These are phyloP conservation scores for Boletus subcaerulescens DNA, from an alignment of 768 basidiomycete species.

Conservation along the genomic window DNA sequence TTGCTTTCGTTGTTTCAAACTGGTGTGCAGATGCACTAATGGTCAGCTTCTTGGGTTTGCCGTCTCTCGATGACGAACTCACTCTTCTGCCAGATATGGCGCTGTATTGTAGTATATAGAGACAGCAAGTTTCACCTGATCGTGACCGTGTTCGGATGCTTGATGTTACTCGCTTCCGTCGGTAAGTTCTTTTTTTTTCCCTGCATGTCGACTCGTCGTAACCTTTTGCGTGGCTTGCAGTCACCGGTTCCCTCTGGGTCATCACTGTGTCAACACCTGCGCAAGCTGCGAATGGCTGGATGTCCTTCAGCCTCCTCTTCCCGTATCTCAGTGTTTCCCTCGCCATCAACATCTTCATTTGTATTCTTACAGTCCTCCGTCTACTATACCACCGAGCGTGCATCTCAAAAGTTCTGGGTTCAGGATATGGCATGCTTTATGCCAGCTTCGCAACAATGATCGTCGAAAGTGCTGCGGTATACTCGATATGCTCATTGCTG, in stretches of 20 bases:
- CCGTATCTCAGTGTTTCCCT: slow-evolving; percentile 34
- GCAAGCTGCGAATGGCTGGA: slow-evolving; percentile 19
- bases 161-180: slow-evolving; percentile 26
- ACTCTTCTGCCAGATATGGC: slow-evolving; percentile 26
- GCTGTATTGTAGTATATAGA: slow-evolving; percentile 32
- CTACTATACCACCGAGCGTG: slow-evolving; percentile 28
- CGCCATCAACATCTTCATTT: slow-evolving; percentile 31
- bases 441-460: slow-evolving; percentile 34
- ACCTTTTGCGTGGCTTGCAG: slow-evolving; percentile 5
- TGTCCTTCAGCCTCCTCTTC: slow-evolving; percentile 33
- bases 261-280: slow-evolving; percentile 25
- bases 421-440: slow-evolving; percentile 26
- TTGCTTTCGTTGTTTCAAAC: slow-evolving; percentile 29
- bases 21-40: slow-evolving; percentile 32
- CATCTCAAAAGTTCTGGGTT: slow-evolving; percentile 27
- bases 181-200: slow-evolving; percentile 11
- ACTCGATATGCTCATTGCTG: slow-evolving; percentile 30
- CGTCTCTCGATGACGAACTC: neutral
- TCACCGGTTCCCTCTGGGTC: slow-evolving; percentile 30
- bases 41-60: slow-evolving; percentile 13
- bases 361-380: slow-evolving; percentile 30
- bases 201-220: neutral
- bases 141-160: slow-evolving; percentile 14
- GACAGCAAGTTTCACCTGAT: slow-evolving; percentile 21
- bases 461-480: slow-evolving; percentile 34